Base-by-base conservation (phyloP, 768 basidiomycete species). In the Phlebiopsis flavidoalba region DNA sequence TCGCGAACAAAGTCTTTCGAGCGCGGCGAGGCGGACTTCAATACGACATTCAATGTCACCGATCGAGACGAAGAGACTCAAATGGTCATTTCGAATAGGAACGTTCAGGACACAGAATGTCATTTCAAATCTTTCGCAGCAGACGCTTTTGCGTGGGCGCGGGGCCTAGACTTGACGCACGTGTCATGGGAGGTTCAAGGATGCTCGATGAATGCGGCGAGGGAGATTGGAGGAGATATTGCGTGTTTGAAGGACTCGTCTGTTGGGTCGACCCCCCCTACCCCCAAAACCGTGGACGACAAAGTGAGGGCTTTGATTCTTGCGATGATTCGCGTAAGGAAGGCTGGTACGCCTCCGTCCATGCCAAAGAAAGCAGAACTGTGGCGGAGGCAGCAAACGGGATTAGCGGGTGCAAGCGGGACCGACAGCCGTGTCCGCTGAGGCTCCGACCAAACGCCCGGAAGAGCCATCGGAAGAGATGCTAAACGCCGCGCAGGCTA, bases 151-250 rank as follows among this genome's bases (percentile, higher is more conserved):
- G 15, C 57, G 37, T 31, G 58, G 64, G 4, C 47, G 58, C 5
- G 64, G n/a, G n/a, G n/a, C n/a, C 61, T 21, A 65, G n/a, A n/a
- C n/a, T n/a, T n/a, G n/a, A n/a, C n/a, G n/a, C 64, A 14, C 64
- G 64, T 3, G 64, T 65, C n/a, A 10, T 65, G 61, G 61, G 52
- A 63, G 40, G 64, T 56, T 1, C n/a, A 15, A 12, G 17, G 26
- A 54, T n/a, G 43, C 22, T 62, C 1, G 56, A 62, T 17, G n/a
- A 15, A 3, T 6, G 17, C 2, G 58, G 48, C 12, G 40, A 24
- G n/a, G 14, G 33, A 14, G 17, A 15, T 49, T 8, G 58, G 48
- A 10, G 35, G 46, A 12, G 10, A 3, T 8, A 3, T 8, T 19
- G 59, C 5, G 61, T 57, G 14, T n/a, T 31, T 65, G 10, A 65